Conservation (phyloP, 345 rosid genomes). For the Geranium rotundifolium region DNA sequence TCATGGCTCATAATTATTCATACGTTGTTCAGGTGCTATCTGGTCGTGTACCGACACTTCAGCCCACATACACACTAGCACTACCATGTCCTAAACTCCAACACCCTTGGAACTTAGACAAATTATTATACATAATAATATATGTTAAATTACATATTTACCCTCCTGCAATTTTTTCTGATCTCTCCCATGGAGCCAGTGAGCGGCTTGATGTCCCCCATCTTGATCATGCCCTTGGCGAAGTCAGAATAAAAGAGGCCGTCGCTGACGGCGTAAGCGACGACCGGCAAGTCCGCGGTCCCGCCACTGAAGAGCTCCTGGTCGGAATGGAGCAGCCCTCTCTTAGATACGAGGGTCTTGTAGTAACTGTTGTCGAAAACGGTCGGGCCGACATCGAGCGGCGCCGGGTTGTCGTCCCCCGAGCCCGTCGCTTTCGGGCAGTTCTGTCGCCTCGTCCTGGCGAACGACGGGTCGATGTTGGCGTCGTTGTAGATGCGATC, state of each 20-base stretch:
- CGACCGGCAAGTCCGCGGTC: constrained; percentile 21
- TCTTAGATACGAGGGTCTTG: constrained; percentile 18
- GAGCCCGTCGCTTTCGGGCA: constrained; percentile 21
- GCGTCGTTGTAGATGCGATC: constrained; percentile 32
- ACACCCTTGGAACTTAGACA: no score
- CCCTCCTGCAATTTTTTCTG: constrained; percentile 30
- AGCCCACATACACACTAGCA: no score
- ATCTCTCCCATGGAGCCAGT: constrained; percentile 33
- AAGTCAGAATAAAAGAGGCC: constrained; percentile 21
- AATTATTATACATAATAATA: no score
- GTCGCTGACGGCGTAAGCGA: constrained; percentile 11
- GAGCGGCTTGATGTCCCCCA: constrained; percentile 36
- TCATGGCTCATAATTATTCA: no score
- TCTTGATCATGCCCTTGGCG: constrained; percentile 30
- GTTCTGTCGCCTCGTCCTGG: constrained; percentile 14
- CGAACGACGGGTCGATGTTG: constrained; percentile 22
- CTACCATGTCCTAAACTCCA: no score
- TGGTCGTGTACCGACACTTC: no score
- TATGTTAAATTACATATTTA: constrained; percentile 9
- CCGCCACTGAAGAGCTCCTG: constrained; percentile 29
- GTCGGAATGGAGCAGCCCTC: constrained; percentile 42
- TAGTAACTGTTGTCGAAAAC: constrained; percentile 29
- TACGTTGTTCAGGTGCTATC: no score
- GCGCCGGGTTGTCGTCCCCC: constrained; percentile 26
- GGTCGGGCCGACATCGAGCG: constrained; percentile 22